Evolutionary conservation across 768 basidiomycete genomes (phyloP).

Genomic region (Phanerodontia chrysosporium): DNA sequence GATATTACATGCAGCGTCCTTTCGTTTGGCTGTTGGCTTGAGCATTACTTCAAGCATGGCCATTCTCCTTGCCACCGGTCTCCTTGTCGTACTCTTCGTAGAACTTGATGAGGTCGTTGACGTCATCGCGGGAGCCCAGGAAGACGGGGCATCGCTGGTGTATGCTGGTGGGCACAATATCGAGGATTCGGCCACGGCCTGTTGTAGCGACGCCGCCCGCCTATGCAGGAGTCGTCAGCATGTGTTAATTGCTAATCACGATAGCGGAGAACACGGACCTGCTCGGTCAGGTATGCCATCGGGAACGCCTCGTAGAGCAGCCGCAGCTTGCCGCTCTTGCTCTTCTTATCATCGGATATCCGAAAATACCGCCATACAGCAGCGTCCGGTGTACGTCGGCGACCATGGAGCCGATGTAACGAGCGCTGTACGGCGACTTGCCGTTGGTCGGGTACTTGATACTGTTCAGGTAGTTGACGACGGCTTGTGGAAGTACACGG

Average conservation of each 20-base stretch:
- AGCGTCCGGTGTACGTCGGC: constrained; percentile 96
- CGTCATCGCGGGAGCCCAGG: constrained; percentile 91
- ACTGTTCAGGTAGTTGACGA: constrained; percentile 76
- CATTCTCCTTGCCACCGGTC: constrained; percentile 2
- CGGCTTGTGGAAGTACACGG: constrained; percentile 86
- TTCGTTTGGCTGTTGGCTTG: background rate
- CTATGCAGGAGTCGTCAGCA: constrained; percentile 33
- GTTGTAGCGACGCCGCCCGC: constrained; percentile 97
- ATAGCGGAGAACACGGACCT: constrained; percentile 45
- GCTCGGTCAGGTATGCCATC: constrained; percentile 93
- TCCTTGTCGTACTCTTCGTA: constrained; percentile 44
- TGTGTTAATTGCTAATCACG: background rate
- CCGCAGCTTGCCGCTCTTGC: constrained; percentile 91
- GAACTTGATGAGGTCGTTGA: constrained; percentile 84
- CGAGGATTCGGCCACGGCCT: constrained; percentile 88
- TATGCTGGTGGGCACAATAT: constrained; percentile 80
- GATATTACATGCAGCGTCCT: background rate
- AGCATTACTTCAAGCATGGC: background rate
- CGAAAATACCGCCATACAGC: constrained; percentile 97
- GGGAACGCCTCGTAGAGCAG: constrained; percentile 97
- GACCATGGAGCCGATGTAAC: constrained; percentile 98
- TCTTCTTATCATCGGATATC: constrained; percentile 99
- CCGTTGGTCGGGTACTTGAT: constrained; percentile 84
- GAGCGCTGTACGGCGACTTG: constrained; percentile 83
- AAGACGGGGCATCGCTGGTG: constrained; percentile 94